Percentiles rank a stretch among this genome's conserved stretches.
phyloP scores from a whole-genome alignment of 2,329 filamentous ascomycete genomes.

The Epichloe bromicola region DNA sequence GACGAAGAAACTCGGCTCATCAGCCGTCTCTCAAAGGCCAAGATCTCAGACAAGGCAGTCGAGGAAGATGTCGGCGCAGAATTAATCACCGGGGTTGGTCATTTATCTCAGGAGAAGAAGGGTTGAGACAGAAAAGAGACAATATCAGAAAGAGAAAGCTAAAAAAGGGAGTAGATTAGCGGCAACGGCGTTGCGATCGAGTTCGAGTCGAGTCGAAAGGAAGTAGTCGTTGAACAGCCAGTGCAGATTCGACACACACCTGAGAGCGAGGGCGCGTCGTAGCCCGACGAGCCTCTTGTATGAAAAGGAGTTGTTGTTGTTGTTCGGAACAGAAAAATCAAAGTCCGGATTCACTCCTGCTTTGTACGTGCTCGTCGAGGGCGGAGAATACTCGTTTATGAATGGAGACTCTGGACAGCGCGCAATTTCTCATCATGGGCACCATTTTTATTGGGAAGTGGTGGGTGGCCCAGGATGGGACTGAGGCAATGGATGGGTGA shows the following conservation, averaged over 20 bases:
- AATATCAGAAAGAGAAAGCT: conserved; percentile 21
- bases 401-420: too few species aligned
- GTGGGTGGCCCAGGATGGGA: too few species aligned
- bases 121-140: conserved; percentile 19
- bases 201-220: background rate
- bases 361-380: too few species aligned
- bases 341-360: too few species aligned
- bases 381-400: too few species aligned
- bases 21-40: conserved; percentile 7
- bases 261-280: background rate
- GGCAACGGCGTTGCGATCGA: conserved; percentile 4
- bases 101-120: conserved; percentile 24
- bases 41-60: conserved; percentile 9
- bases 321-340: too few species aligned
- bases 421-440: too few species aligned
- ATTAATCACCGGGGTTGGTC: conserved; percentile 45
- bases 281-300: background rate
- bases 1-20: conserved; percentile 9
- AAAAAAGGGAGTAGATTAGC: conserved; percentile 13
- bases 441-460: too few species aligned
- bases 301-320: too few species aligned
- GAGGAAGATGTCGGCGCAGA: conserved; percentile 40
- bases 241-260: conserved; percentile 15
- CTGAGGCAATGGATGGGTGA: background rate
- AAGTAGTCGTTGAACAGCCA: conserved; percentile 12